Evolutionary conservation across 495 filamentous ascomycete species (phyloP).

Genomic region (Daldinia caldariorum): DNA sequence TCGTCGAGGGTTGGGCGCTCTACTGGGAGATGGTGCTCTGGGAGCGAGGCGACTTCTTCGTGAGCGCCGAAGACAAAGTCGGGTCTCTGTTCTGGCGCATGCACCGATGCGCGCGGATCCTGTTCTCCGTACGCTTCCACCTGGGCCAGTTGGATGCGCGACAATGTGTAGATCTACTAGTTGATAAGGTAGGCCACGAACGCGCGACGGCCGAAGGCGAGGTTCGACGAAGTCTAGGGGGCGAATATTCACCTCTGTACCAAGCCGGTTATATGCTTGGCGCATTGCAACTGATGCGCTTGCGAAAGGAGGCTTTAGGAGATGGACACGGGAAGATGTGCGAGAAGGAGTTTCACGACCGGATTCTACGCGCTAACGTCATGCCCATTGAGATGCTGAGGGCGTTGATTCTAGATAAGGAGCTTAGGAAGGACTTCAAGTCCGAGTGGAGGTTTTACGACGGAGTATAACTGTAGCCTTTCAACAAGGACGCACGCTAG

Average conservation of each 20-base stretch:
- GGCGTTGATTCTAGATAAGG: constrained; percentile 53
- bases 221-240: constrained; percentile 59
- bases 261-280: constrained; percentile 65
- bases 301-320: constrained; percentile 52
- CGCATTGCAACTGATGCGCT: constrained; percentile 57
- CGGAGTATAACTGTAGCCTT: constrained; percentile 9
- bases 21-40: constrained; percentile 65
- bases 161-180: constrained; percentile 62
- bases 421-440: constrained; percentile 48
- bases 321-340: constrained; percentile 36
- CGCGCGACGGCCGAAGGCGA: constrained; percentile 65
- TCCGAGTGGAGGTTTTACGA: constrained; percentile 49
- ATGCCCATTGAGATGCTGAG: constrained; percentile 65
- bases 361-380: constrained; percentile 53
- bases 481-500: not conserved
- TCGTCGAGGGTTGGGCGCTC: constrained; percentile 64
- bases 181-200: constrained; percentile 61
- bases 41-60: constrained; percentile 53
- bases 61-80: constrained; percentile 57
- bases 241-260: constrained; percentile 61
- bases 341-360: constrained; percentile 63
- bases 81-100: constrained; percentile 65
- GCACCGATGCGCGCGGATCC: constrained; percentile 63
- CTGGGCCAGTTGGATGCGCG: constrained; percentile 55
- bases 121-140: constrained; percentile 63